phyloP scores from a whole-genome alignment of 176 grass and related monocot genomes.

The Eleusine coracana region DNA sequence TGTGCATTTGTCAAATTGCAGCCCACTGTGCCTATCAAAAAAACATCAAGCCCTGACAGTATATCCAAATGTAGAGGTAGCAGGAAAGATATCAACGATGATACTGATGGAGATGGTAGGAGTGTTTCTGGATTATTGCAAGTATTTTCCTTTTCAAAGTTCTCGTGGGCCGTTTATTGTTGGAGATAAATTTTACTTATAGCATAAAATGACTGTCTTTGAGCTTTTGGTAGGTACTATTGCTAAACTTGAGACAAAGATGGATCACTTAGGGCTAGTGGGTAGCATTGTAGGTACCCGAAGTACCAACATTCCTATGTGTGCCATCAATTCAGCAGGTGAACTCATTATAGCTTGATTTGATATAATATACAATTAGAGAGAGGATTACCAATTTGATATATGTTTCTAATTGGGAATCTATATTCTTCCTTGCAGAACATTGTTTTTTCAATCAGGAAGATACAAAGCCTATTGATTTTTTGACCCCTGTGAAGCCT shows the following conservation, averaged over 20 bases:
- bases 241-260: constrained; percentile 28
- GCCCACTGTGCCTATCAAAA: neutral
- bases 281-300: constrained; percentile 17
- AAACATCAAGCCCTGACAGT: neutral
- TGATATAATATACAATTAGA: constrained; percentile 13
- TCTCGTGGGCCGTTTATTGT: constrained; percentile 22
- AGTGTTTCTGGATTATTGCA: constrained; percentile 14
- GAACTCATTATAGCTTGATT: constrained; percentile 28
- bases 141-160: neutral
- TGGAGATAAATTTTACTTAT: neutral
- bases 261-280: constrained; percentile 8
- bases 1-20: constrained; percentile 15
- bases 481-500: constrained; percentile 13
- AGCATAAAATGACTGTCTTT: constrained; percentile 29
- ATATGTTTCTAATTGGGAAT: constrained; percentile 7
- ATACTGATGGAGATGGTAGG: constrained; percentile 28
- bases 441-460: constrained; percentile 10
- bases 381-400: neutral
- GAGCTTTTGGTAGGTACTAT: constrained; percentile 15
- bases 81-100: neutral
- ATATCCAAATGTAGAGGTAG: constrained; percentile 30
- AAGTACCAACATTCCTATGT: neutral
- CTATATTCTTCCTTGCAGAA: constrained; percentile 39
- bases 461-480: constrained; percentile 1
- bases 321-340: constrained; percentile 37